A percentile compares a stretch with the other conserved stretches of the same genome.
Evolutionary conservation across 805 yeast species (phyloP).

Genomic region (Candida insectalens): DNA sequence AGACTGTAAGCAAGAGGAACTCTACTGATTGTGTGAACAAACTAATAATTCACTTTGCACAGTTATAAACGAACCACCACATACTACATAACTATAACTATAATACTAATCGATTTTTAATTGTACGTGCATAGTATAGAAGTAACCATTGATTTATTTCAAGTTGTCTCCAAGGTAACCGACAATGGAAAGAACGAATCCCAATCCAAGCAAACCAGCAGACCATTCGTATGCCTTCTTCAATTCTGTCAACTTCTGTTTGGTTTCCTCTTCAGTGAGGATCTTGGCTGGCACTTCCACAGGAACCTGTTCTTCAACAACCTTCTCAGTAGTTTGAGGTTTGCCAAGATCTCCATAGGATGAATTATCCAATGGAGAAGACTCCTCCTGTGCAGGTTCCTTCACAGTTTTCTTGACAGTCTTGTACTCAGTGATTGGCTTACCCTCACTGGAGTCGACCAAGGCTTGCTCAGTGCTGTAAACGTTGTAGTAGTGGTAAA

Average conservation of each 20-base stretch:
- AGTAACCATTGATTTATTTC: no score
- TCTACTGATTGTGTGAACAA: slow-evolving; percentile 11
- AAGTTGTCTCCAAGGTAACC: slow-evolving; percentile 49
- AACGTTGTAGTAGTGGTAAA: slow-evolving; percentile 17
- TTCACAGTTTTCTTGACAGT: slow-evolving; percentile 16
- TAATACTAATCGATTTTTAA: slow-evolving; percentile 1
- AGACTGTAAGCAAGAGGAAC: slow-evolving; percentile 35
- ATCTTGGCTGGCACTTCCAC: slow-evolving; percentile 18
- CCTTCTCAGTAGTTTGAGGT: slow-evolving; percentile 12
- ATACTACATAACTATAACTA: neutral
- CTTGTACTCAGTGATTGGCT: slow-evolving; percentile 6
- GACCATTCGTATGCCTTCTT: slow-evolving; percentile 30
- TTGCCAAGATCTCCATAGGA: slow-evolving; percentile 33
- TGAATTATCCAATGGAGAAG: slow-evolving; percentile 35
- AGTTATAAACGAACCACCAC: neutral
- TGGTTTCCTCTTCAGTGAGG: slow-evolving; percentile 29
- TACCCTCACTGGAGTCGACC: slow-evolving; percentile 9
- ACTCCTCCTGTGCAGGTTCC: slow-evolving; percentile 19
- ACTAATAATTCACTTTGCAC: no score
- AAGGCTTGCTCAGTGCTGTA: slow-evolving; percentile 20
- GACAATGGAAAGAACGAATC: slow-evolving; percentile 38
- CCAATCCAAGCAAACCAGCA: slow-evolving; percentile 31
- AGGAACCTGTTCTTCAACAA: slow-evolving; percentile 27
- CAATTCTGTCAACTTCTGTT: slow-evolving; percentile 24
- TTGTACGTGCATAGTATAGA: no score